Evolutionary conservation across 2,329 filamentous ascomycete species (phyloP), one percentile per base, ranked within the genome.

Genomic region (Coleophoma crateriformis): DNA sequence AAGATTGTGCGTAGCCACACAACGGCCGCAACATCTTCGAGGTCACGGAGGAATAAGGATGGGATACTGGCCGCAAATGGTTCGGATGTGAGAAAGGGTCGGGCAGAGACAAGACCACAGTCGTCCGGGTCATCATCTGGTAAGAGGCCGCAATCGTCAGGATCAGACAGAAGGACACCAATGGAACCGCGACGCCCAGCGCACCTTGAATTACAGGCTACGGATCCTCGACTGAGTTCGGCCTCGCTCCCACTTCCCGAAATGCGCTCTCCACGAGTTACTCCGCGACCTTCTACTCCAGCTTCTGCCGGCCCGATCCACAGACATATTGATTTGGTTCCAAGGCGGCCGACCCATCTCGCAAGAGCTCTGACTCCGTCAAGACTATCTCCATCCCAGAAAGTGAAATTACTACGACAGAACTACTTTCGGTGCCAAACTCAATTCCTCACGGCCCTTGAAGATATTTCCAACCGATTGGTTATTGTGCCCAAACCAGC

Each of bases 341-440:
- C 55, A 35, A 58, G 80, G 53, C 73, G 82, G 57, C 83, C 87
- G 66, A 81, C 84, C 2, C 83, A 84, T 58, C 71, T 79, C 51
- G 64, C 75, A 46, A 81, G 85, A 57, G 76, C 76, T 5, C 64
- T 82, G 12, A 80, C 72, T 14, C 75, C 83, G 2, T 77, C 75
- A n/a, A 78, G 85, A 19, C 70, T 92, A 62, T 81, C 82, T 1
- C 65, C 71, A 4, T 68, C 73, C 11, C 85, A 91, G 64, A 89
- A 88, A 64, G 78, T 82, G n/a, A 82, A 83, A 45, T 68, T 90
- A 10, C 65, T 94, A 53, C 76, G 87, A 49, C 87, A 90, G 52
- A 88, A 94, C 65, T 94, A 94, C 66, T 94, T 92, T 64, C 77
- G 87, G 47, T 88, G 83, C 53, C 79, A 94, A 67, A 91, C 87